phyloP scores from a whole-genome alignment of 306 rosid genomes.

The Vigna unguiculata region DNA sequence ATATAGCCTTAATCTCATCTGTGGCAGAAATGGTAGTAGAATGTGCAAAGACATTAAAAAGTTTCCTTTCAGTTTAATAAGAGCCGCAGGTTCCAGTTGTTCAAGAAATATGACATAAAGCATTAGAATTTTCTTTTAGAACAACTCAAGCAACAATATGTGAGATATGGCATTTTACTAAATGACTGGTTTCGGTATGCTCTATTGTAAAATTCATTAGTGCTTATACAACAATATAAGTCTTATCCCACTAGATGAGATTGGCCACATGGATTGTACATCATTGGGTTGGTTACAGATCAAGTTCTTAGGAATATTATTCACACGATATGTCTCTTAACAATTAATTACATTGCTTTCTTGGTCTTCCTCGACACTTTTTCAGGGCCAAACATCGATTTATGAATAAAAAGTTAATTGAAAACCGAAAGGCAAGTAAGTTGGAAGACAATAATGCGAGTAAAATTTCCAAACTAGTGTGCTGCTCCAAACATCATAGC shows the following conservation, averaged over 20 bases:
- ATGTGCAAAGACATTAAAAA: constrained; percentile 10
- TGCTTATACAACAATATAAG: neutral
- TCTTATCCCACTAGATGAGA: neutral
- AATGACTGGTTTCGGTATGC: constrained; percentile 2
- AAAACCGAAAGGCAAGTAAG: neutral
- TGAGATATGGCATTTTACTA: neutral
- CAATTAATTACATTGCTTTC: neutral
- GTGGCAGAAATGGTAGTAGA: neutral
- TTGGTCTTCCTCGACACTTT: no score
- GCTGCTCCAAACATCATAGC: constrained; percentile 10
- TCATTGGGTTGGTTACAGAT: neutral
- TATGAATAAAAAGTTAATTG: neutral
- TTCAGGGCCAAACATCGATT: no score
- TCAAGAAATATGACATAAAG: constrained; percentile 1
- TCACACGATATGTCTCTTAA: neutral
- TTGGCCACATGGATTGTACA: neutral
- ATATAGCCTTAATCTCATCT: neutral
- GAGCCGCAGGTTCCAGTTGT: constrained; percentile 6
- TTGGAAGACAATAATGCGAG: neutral
- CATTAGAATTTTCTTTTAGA: neutral
- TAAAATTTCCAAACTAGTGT: constrained; percentile 17
- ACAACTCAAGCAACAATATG: neutral
- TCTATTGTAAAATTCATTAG: constrained; percentile 1
- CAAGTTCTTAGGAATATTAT: neutral
- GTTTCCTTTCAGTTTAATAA: neutral